A percentile compares a stretch with the other conserved stretches of the same genome.
Conservation (phyloP, 805 yeast genomes). For the Candida silvatica region DNA sequence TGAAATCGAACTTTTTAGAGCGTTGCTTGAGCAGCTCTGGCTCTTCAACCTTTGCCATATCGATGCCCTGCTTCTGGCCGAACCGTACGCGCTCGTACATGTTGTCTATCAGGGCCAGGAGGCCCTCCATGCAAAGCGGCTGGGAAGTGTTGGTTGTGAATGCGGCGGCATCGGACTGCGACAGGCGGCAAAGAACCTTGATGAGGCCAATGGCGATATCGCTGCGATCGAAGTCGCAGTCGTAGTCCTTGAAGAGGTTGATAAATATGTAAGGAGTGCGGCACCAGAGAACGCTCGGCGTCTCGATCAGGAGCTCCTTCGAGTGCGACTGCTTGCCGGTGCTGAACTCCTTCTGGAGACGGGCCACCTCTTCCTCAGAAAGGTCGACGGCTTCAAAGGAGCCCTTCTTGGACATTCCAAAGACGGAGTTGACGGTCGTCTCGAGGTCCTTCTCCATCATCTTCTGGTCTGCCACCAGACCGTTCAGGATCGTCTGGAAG, state of each 20-base stretch:
- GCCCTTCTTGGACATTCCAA: conserved; percentile 20
- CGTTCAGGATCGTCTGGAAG: conserved; percentile 50
- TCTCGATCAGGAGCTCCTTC: conserved; percentile 79
- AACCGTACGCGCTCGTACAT: conserved; percentile 42
- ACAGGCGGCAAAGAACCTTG: conserved; percentile 63
- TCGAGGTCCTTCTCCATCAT: conserved; percentile 19
- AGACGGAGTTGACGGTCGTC: conserved; percentile 20
- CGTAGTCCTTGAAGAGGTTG: conserved; percentile 71
- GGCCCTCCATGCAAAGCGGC: conserved; percentile 86
- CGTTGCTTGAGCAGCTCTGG: conserved; percentile 34
- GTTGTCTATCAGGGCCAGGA: conserved; percentile 60
- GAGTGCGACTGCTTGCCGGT: conserved; percentile 36
- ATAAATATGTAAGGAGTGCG: conserved; percentile 74
- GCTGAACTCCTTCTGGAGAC: conserved; percentile 30
- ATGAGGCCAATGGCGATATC: conserved; percentile 66
- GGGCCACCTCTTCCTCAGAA: conserved; percentile 20
- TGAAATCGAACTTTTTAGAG: conserved; percentile 62
- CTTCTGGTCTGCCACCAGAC: conserved; percentile 19
- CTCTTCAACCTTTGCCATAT: conserved; percentile 8
- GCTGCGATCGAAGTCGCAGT: conserved; percentile 81
- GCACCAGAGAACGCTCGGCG: conserved; percentile 73
- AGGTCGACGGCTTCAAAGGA: conserved; percentile 14
- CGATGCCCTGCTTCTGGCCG: conserved; percentile 18
- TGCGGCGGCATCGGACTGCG: conserved; percentile 79
- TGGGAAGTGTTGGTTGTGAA: conserved; percentile 82